phyloP scores from a whole-genome alignment of 2,329 filamentous ascomycete genomes.

The Neurospora sp. region DNA sequence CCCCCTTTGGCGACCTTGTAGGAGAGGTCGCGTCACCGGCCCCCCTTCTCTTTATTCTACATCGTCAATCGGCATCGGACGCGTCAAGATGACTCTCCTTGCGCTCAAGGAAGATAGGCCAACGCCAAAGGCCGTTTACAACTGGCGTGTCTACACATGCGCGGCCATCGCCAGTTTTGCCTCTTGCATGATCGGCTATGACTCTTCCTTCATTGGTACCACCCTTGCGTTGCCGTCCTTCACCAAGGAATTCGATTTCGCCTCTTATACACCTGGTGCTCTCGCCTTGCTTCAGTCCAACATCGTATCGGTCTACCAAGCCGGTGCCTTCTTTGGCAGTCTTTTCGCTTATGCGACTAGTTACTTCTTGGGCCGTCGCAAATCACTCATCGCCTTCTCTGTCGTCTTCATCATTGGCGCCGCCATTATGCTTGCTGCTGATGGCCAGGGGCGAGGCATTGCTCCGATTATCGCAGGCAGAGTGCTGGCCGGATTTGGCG shows the following conservation, averaged over 20 bases:
- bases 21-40: not conserved
- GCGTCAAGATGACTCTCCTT: constrained; percentile 29
- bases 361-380: constrained; percentile 58
- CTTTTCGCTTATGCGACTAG: constrained; percentile 56
- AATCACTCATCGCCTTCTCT: constrained; percentile 51
- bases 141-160: constrained; percentile 49
- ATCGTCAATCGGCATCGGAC: not conserved
- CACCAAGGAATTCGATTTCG: constrained; percentile 56
- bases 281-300: constrained; percentile 58
- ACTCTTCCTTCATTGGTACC: constrained; percentile 71
- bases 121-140: constrained; percentile 48
- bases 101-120: constrained; percentile 45
- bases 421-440: constrained; percentile 62
- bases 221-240: constrained; percentile 65
- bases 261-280: constrained; percentile 32
- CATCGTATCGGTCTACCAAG: constrained; percentile 74
- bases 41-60: not conserved
- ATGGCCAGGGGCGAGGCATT: constrained; percentile 46
- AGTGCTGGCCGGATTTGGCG: constrained; percentile 53
- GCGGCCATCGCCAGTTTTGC: constrained; percentile 46
- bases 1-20: not conserved
- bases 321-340: constrained; percentile 76
- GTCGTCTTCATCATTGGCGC: constrained; percentile 60
- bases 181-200: constrained; percentile 49
- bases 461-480: constrained; percentile 53